A percentile compares a stretch with the other conserved stretches of the same genome.
These are phyloP conservation scores for Kurtzmaniella quercitrusa DNA, from an alignment of 1,139 yeast genomes.

Conservation along the genomic window DNA sequence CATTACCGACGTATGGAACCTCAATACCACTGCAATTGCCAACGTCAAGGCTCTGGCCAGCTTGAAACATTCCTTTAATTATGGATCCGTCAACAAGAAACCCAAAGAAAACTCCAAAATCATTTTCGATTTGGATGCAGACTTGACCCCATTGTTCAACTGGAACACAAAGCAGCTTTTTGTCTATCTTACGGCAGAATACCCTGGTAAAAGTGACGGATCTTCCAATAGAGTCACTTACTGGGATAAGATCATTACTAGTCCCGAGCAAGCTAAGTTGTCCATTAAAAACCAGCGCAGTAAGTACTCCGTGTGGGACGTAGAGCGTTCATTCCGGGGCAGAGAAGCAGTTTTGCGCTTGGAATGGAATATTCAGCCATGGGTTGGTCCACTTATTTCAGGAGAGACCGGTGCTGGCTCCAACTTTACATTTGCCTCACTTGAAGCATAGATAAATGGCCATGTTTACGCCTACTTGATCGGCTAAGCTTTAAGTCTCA, in stretches of 20 bases:
- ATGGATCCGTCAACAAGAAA: slow-evolving; percentile 64
- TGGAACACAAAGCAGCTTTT: slow-evolving; percentile 98
- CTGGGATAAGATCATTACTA: slow-evolving; percentile 82
- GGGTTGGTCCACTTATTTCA: slow-evolving; percentile 72
- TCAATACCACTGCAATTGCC: slow-evolving; percentile 38
- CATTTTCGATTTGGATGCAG: slow-evolving; percentile 64
- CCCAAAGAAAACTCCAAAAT: slow-evolving; percentile 80
- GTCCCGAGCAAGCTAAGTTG: slow-evolving; percentile 55
- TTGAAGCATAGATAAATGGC: slow-evolving; percentile 15
- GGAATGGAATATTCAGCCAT: slow-evolving; percentile 93
- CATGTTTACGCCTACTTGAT: no score
- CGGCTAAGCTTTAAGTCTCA: no score
- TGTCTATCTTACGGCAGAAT: slow-evolving; percentile 85
- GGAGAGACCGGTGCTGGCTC: slow-evolving; percentile 49
- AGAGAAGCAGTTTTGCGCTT: slow-evolving; percentile 68
- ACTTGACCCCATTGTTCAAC: slow-evolving; percentile 72
- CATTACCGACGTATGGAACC: slow-evolving; percentile 37
- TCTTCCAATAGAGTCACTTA: slow-evolving; percentile 68
- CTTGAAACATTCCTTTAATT: slow-evolving; percentile 62
- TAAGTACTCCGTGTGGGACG: slow-evolving; percentile 88
- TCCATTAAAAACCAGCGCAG: slow-evolving; percentile 52
- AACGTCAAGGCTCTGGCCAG: slow-evolving; percentile 40
- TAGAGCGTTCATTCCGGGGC: slow-evolving; percentile 60
- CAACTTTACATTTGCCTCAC: slow-evolving; percentile 27
- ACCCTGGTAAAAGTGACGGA: slow-evolving; percentile 55